Evolutionary conservation across 495 filamentous ascomycete genomes (phyloP).

Genomic region (Hamigera avellanea): DNA sequence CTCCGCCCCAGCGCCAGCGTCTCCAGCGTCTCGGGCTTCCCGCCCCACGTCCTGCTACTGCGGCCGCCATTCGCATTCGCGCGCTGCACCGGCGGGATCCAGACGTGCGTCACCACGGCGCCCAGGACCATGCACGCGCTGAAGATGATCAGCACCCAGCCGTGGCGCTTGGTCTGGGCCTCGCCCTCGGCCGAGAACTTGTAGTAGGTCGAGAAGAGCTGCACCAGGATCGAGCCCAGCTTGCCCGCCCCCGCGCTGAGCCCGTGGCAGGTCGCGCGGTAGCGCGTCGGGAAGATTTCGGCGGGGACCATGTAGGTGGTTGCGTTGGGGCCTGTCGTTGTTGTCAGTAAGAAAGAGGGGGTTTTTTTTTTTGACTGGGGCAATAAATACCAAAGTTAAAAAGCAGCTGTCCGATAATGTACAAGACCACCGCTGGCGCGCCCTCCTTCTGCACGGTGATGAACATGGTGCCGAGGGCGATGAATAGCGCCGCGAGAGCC

Average conservation of each 20-base stretch:
- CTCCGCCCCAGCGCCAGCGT: conserved; percentile 26
- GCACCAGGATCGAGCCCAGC: conserved; percentile 45
- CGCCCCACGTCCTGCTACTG: conserved; percentile 26
- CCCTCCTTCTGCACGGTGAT: conserved; percentile 25
- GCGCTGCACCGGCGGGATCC: conserved; percentile 30
- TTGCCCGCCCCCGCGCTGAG: conserved; percentile 45
- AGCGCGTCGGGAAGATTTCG: conserved; percentile 50
- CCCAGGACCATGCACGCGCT: conserved; percentile 36
- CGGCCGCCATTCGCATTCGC: conserved; percentile 4
- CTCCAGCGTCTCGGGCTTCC: conserved; percentile 30
- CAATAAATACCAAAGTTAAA: conserved; percentile 45
- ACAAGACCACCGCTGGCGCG: conserved; percentile 39
- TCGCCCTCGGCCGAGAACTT: conserved; percentile 17
- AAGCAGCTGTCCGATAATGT: conserved; percentile 47
- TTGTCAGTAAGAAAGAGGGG: background rate
- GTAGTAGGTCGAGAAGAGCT: conserved; percentile 38
- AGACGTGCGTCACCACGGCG: conserved; percentile 31
- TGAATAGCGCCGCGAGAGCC: conserved; percentile 34
- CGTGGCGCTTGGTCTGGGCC: conserved; percentile 24
- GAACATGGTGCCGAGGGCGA: conserved; percentile 38
- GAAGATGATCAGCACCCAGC: conserved; percentile 34
- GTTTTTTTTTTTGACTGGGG: background rate
- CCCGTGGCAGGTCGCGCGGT: conserved; percentile 45
- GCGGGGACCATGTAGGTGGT: conserved; percentile 52
- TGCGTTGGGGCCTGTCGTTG: conserved; percentile 37